phyloP scores from a whole-genome alignment of 2,329 filamentous ascomycete genomes.

The Pseudopyricularia cyperi region DNA sequence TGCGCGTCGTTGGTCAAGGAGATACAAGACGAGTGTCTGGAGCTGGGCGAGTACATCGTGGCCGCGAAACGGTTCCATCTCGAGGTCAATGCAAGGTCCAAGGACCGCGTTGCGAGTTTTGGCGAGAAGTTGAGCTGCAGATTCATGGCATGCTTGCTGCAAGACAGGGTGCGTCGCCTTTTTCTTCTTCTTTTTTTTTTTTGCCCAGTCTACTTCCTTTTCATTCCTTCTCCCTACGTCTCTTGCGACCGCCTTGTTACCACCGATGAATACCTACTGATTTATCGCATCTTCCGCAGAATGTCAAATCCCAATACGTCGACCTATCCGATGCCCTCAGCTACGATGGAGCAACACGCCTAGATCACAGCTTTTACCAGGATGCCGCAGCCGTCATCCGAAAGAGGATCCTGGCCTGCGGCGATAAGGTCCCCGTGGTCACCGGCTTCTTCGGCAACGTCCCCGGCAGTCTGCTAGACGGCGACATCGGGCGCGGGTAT shows the following conservation, averaged over 20 bases:
- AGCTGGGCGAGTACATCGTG: conserved; percentile 60
- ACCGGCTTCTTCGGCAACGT: conserved; percentile 95
- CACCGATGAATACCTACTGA: neutral
- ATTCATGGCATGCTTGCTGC: conserved; percentile 75
- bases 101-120: conserved; percentile 83
- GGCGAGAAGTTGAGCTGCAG: conserved; percentile 92
- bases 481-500: conserved; percentile 85
- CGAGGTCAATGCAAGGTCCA: conserved; percentile 65
- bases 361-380: conserved; percentile 60
- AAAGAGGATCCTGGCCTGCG: conserved; percentile 52
- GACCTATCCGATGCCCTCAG: conserved; percentile 76
- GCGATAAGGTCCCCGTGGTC: conserved; percentile 58
- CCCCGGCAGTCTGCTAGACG: conserved; percentile 77
- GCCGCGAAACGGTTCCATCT: conserved; percentile 54
- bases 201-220: neutral
- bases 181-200: neutral
- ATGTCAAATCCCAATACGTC: conserved; percentile 77
- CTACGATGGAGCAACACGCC: conserved; percentile 42
- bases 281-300: conserved; percentile 26
- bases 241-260: no score
- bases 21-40: conserved; percentile 68
- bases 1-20: conserved; percentile 46
- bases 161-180: conserved; percentile 44
- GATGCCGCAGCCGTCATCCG: conserved; percentile 47
- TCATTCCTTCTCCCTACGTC: no score